Evolutionary conservation across 495 filamentous ascomycete species (phyloP), one percentile per base, ranked within the genome.

Genomic region (Echria macrotheca): DNA sequence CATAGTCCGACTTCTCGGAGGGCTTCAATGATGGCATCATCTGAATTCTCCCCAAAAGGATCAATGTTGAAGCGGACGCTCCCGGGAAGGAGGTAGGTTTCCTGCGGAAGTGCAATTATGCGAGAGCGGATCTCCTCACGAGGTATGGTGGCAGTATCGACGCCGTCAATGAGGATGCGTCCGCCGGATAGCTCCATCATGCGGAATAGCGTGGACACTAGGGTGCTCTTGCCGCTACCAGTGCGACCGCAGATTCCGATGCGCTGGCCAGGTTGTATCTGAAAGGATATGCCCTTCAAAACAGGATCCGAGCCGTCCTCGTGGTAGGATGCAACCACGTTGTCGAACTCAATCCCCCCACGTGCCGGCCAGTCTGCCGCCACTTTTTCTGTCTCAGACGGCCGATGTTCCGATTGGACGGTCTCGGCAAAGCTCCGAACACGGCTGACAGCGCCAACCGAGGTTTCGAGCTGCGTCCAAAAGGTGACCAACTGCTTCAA

Each of bases 151-250:
- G 85, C 85, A 3, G 89, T 85, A 64, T 94, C 83, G 37, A 95
- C 65, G 22, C 75, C 75, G 63, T 96, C 90, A 58, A 95, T 89
- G 56, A 72, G 83, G 54, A 95, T 89, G 50, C 76, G 74, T 31
- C 90, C 90, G 29, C 75, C 69, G 45, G 72, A 70, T 5, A 87
- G 77, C 58, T 95, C 90, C 52, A 96, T 93, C 45, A 96, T 87
- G 32, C 90, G 82, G 74, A 95, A 93, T 9, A 96, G 73, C 17
- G 89, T 81, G 54, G 94, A 73, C 4, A 91, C 91, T 45, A 96
- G 73, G 3, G 89, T 91, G 54, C 86, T 91, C 69, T 96, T 96
- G 55, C 90, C 90, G 26, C 51, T 44, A 15, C 56, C 56, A 4
- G 46, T 55, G 7, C 43, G 44, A 3, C 54, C 46, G 49, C 39